Evolutionary conservation across 805 yeast genomes (phyloP).

Genomic region (Yamadazyma olivae): DNA sequence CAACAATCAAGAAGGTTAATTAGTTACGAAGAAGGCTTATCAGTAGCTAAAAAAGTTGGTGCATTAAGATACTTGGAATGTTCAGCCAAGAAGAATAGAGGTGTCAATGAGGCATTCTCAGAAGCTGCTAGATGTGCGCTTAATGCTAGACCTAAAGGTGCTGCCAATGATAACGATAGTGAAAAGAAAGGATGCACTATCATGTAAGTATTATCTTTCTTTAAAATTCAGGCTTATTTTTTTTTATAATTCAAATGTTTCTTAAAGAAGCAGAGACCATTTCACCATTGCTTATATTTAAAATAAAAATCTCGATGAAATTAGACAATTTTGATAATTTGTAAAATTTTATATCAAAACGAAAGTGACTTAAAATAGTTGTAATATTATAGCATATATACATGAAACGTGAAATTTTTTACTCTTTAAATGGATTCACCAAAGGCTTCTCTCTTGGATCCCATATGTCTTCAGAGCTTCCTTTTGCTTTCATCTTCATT

Average conservation of each 20-base stretch:
- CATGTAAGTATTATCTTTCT: slow-evolving; percentile 31
- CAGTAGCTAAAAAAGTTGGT: slow-evolving; percentile 89
- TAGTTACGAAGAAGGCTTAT: slow-evolving; percentile 88
- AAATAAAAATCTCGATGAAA: no score
- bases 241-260: no score
- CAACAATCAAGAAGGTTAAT: slow-evolving; percentile 53
- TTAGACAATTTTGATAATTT: no score
- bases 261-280: no score
- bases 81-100: slow-evolving; percentile 93
- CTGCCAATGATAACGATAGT: slow-evolving; percentile 39
- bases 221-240: no score
- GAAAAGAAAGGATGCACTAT: slow-evolving; percentile 39
- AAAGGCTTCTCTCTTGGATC: slow-evolving; percentile 37
- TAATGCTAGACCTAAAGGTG: slow-evolving; percentile 80
- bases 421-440: slow-evolving; percentile 34
- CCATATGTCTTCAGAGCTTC: slow-evolving; percentile 89
- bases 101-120: slow-evolving; percentile 98
- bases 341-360: neutral
- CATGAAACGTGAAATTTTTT: slow-evolving; percentile 1
- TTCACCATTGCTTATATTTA: no score
- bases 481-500: slow-evolving; percentile 58
- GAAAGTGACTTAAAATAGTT: neutral
- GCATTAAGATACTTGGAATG: slow-evolving; percentile 95
- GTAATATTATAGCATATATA: slow-evolving; percentile 2
- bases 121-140: slow-evolving; percentile 98